phyloP scores from a whole-genome alignment of 345 rosid species.

The Physaria fendleri region DNA sequence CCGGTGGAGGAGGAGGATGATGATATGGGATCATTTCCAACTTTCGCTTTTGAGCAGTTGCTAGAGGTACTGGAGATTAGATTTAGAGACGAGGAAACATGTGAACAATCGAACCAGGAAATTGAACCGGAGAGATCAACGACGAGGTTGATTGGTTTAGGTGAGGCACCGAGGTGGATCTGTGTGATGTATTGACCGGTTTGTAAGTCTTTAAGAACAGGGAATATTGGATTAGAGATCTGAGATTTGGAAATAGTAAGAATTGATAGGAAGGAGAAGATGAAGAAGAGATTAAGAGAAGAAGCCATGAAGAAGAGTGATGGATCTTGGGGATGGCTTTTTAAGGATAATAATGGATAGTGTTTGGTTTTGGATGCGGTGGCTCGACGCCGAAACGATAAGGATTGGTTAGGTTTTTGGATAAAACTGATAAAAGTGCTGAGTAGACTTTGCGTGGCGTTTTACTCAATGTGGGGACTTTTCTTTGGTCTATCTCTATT shows the following conservation, averaged over 20 bases:
- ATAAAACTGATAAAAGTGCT: too few relatives aligned
- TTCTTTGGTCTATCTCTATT: too few relatives aligned
- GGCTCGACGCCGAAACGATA: conserved; percentile 32
- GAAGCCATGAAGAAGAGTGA: not conserved
- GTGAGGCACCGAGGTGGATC: conserved; percentile 32
- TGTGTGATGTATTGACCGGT: conserved; percentile 58
- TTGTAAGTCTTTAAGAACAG: conserved; percentile 45
- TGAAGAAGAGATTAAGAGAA: conserved; percentile 11
- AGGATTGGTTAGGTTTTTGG: conserved; percentile 34
- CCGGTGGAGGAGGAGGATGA: not conserved
- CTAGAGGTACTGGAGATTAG: conserved; percentile 45
- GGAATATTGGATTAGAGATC: conserved; percentile 24
- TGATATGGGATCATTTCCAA: not conserved
- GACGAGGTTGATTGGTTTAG: conserved; percentile 35
- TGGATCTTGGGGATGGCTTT: not conserved
- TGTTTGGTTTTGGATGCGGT: conserved; percentile 28
- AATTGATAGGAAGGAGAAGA: not conserved
- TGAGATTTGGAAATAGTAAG: conserved; percentile 8
- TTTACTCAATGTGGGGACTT: conserved; percentile 22
- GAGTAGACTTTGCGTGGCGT: conserved; percentile 34
- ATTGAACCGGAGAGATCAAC: conserved; percentile 51
- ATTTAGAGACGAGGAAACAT: conserved; percentile 18
- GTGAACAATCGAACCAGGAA: conserved; percentile 49
- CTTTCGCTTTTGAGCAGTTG: conserved; percentile 39
- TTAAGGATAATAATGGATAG: not conserved